Percentiles rank a stretch among this genome's conserved stretches.
Conservation (phyloP, 306 rosid genomes). For the Rosa chinensis region DNA sequence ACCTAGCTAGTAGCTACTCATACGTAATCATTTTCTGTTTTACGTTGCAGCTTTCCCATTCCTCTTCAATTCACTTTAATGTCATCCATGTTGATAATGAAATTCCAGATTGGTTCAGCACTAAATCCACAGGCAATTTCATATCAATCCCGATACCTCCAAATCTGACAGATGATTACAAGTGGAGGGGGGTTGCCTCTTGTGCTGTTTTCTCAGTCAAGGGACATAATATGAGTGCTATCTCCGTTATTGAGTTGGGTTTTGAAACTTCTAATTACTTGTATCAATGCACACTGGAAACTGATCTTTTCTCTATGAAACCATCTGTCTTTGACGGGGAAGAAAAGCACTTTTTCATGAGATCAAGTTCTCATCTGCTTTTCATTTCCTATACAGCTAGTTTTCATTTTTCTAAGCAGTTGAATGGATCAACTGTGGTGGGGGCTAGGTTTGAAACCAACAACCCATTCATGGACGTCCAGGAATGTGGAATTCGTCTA, state of each 20-base stretch:
- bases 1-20: background rate
- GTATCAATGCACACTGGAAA: background rate
- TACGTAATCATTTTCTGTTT: background rate
- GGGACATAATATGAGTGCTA: background rate
- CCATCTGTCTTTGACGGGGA: background rate
- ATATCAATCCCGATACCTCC: background rate
- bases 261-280: background rate
- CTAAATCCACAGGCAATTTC: background rate
- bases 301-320: background rate
- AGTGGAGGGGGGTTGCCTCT: background rate
- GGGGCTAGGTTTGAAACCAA: background rate
- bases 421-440: background rate
- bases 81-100: background rate
- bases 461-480: background rate
- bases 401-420: fast-evolving
- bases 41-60: background rate
- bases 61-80: background rate
- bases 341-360: background rate
- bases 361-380: background rate
- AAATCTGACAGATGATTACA: background rate
- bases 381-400: background rate
- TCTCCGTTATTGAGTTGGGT: background rate
- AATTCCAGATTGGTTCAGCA: slow-evolving; percentile 2
- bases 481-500: background rate
- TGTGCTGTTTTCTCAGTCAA: background rate